These are phyloP conservation scores for Verticillium dahliae DNA, from an alignment of 2,329 filamentous ascomycete genomes.

Conservation along the genomic window DNA sequence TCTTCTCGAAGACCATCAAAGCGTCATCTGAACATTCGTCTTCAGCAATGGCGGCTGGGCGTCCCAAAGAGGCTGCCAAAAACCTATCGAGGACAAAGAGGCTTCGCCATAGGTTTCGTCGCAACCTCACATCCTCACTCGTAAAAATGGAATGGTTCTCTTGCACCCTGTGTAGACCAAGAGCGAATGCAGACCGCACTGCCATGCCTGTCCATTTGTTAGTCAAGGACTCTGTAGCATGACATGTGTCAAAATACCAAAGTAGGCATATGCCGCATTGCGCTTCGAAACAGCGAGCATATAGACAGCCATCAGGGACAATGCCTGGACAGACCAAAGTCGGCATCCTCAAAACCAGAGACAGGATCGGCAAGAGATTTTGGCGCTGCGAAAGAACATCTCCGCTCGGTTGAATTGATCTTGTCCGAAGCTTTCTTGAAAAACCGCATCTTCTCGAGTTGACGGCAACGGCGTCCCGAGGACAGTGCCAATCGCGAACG, in stretches of 20 bases:
- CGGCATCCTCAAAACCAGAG: constrained; percentile 51
- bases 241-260: constrained; percentile 27
- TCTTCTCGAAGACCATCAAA: constrained; percentile 18
- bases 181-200: constrained; percentile 53
- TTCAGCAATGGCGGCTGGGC: constrained; percentile 55
- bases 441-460: constrained; percentile 40
- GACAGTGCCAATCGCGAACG: constrained; percentile 56
- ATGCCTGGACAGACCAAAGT: constrained; percentile 58
- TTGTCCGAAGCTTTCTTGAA: constrained; percentile 42
- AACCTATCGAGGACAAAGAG: constrained; percentile 60
- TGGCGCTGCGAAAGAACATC: constrained; percentile 55
- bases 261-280: constrained; percentile 56
- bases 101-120: constrained; percentile 57
- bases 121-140: constrained; percentile 34
- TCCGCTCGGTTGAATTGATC: constrained; percentile 49
- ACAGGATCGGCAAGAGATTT: constrained; percentile 39
- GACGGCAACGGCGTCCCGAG: constrained; percentile 46
- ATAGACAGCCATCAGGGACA: constrained; percentile 58
- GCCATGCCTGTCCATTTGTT: constrained; percentile 44
- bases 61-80: constrained; percentile 54
- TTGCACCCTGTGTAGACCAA: constrained; percentile 53
- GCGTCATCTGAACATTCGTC: constrained; percentile 52
- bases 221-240: not conserved
- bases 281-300: constrained; percentile 55
- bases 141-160: constrained; percentile 50